phyloP scores from a whole-genome alignment of 208 protist genomes.

The Leishmania tropica region DNA sequence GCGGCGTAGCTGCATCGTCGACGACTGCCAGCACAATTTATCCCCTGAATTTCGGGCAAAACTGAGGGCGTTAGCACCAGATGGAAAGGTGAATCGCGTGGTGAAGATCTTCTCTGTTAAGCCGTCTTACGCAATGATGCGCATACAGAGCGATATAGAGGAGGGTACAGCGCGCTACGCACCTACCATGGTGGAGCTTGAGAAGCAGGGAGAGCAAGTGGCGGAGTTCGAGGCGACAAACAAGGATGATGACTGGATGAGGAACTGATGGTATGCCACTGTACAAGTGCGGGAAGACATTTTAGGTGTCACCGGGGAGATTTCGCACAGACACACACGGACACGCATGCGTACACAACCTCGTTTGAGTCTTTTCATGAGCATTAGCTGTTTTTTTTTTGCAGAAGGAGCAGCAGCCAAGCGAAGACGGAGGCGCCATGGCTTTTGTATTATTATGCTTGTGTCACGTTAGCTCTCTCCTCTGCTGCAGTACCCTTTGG shows the following conservation, averaged over 20 bases:
- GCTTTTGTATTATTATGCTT: background rate
- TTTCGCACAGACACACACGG: background rate
- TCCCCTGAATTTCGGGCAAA: conserved; percentile 47
- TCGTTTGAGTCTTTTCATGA: background rate
- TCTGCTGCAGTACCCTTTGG: background rate
- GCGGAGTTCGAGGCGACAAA: conserved; percentile 29
- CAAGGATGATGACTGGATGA: conserved; percentile 74
- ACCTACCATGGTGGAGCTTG: conserved; percentile 51
- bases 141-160: conserved; percentile 57
- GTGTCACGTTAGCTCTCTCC: background rate
- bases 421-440: background rate
- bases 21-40: conserved; percentile 70
- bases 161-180: conserved; percentile 48
- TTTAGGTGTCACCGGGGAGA: too few relatives aligned
- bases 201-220: conserved; percentile 43
- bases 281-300: background rate
- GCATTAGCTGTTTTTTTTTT: background rate
- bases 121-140: conserved; percentile 52
- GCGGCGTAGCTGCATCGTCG: conserved; percentile 67
- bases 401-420: background rate
- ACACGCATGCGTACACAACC: background rate
- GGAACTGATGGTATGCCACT: conserved; percentile 14
- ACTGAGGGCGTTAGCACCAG: conserved; percentile 37
- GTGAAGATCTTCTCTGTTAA: conserved; percentile 71
- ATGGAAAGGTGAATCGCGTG: conserved; percentile 48